Percentiles rank a stretch among this genome's conserved stretches.
phyloP scores from a whole-genome alignment of 2,329 filamentous ascomycete genomes.

The Calycina marina region DNA sequence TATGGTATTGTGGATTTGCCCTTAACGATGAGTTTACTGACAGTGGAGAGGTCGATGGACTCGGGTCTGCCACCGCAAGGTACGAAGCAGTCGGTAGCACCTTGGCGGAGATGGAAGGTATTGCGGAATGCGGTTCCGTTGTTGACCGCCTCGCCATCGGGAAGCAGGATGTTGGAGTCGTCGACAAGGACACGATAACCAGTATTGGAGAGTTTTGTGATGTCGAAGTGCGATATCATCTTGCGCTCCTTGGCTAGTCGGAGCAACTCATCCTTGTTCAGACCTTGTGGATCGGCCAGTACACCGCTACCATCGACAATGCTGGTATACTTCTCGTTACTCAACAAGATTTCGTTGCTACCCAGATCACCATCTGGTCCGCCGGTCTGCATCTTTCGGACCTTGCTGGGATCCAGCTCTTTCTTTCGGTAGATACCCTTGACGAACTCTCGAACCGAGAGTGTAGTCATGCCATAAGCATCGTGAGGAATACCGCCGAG shows the following conservation, averaged over 20 bases:
- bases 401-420: slow-evolving; percentile 68
- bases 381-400: slow-evolving; percentile 93
- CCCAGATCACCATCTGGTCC: slow-evolving; percentile 93
- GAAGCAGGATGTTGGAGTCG: slow-evolving; percentile 76
- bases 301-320: slow-evolving; percentile 97
- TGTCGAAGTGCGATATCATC: slow-evolving; percentile 84
- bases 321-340: slow-evolving; percentile 88
- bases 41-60: slow-evolving; percentile 84
- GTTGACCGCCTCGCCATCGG: slow-evolving; percentile 69
- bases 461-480: slow-evolving; percentile 90
- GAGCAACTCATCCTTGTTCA: slow-evolving; percentile 70
- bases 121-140: slow-evolving; percentile 96
- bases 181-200: slow-evolving; percentile 90
- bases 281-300: slow-evolving; percentile 78
- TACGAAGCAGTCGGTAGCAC: slow-evolving; percentile 71
- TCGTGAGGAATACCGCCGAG: slow-evolving; percentile 96
- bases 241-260: slow-evolving; percentile 72
- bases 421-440: slow-evolving; percentile 95
- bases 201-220: slow-evolving; percentile 68
- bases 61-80: slow-evolving; percentile 93
- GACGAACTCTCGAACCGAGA: slow-evolving; percentile 92
- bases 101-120: slow-evolving; percentile 80
- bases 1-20: slow-evolving; percentile 82
- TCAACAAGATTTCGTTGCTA: slow-evolving; percentile 92
- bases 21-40: slow-evolving; percentile 75